Evolutionary conservation across 163 green algal genomes (phyloP), one percentile per base, ranked within the genome.

Genomic region (Trebouxia gelatinosa): DNA sequence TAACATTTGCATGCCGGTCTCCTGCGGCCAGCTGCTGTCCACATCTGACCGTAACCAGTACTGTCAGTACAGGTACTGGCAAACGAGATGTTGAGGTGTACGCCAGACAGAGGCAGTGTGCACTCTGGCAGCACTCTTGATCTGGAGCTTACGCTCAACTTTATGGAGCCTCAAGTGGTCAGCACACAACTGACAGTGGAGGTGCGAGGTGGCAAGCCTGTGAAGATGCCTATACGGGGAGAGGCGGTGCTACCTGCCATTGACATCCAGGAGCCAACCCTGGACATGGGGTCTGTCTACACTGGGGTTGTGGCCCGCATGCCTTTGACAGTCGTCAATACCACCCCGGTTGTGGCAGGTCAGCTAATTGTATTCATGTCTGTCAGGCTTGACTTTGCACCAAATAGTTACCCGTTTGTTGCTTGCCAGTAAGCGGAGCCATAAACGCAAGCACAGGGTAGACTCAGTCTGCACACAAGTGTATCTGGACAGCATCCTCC

Each of bases 281-380:
- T 93, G 59, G 79, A 85, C 48, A 90, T 92, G 74, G 84, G 83
- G 23, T 39, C 67, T 23, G 80, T 87, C n/a, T 91, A 90, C 79
- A 85, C 91, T 32, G 89, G 89, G 54, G 81, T 71, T 21, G 64
- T 77, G 21, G 59, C 35, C 6, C 82, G 80, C 26, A 79, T 85
- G 77, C 78, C 81, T 6, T 51, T 93, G 34, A 92, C 86, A 3
- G 66, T 95, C 38, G 71, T 75, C 75, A 95, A 93, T 81, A 86
- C 83, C 31, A 85, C 83, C 5, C 68, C 82, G n/a, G 89, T 94
- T 43, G 31, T 82, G 23, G 71, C 71, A 37, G 48, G 71, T 78
- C 29, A 70, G 71, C 6, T 29, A 19, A 31, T 34, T 64, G 19
- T n/a, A n/a, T n/a, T n/a, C n/a, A n/a, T n/a, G n/a, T n/a, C n/a